A percentile compares a stretch with the other conserved stretches of the same genome.
Evolutionary conservation across 164 flowering plant genomes (phyloP).

Genomic region (Nelumbo lutea): DNA sequence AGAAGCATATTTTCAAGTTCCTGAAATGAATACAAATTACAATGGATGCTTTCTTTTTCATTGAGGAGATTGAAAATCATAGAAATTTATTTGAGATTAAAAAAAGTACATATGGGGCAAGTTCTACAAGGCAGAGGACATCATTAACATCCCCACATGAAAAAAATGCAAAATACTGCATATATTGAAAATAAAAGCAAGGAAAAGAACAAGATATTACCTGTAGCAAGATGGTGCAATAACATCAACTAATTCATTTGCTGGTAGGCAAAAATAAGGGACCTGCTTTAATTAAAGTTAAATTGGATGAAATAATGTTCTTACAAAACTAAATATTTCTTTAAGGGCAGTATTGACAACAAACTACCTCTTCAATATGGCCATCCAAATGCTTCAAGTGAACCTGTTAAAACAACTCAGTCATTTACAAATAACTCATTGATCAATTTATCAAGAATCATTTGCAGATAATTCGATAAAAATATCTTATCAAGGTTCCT

Average conservation of each 20-base stretch:
- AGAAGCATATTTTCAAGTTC: neutral
- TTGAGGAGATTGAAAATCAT: too few species aligned
- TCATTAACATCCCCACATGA: too few species aligned
- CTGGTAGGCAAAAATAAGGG: conserved; percentile 97
- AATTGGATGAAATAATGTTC: conserved; percentile 18
- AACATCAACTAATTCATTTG: conserved; percentile 93
- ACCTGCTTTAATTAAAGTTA: conserved; percentile 60
- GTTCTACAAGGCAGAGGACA: too few species aligned
- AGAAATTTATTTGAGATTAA: too few species aligned
- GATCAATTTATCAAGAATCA: too few species aligned
- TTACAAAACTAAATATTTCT: neutral
- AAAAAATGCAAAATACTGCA: too few species aligned
- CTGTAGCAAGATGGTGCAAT: conserved; percentile 99
- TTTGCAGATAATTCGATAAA: neutral
- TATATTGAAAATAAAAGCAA: neutral
- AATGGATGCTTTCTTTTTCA: neutral
- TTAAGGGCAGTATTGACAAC: neutral
- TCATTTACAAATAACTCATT: neutral
- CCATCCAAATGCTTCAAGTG: conserved; percentile 99
- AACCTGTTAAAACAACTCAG: conserved; percentile 45
- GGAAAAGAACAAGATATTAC: conserved; percentile 30
- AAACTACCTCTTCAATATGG: conserved; percentile 90
- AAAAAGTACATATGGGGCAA: too few species aligned
- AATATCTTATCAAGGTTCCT: neutral
- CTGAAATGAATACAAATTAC: neutral